Percentiles rank a stretch among this genome's conserved stretches.
These are phyloP conservation scores for Eucalyptus viminalis DNA, from an alignment of 345 rosid genomes.

Conservation along the genomic window DNA sequence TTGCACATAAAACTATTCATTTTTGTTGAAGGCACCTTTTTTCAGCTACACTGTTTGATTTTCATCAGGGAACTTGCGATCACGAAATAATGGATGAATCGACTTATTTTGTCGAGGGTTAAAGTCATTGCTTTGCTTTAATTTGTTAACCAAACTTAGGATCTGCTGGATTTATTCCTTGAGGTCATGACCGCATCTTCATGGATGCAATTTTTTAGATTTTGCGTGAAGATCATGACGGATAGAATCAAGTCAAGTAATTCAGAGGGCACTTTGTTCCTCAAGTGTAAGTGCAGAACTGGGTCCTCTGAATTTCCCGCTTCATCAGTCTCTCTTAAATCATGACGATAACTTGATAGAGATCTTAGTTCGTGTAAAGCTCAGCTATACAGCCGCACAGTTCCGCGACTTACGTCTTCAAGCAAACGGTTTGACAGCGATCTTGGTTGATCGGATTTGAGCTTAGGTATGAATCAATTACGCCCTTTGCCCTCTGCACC, in stretches of 20 bases:
- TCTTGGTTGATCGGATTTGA: not conserved
- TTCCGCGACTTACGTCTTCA: not conserved
- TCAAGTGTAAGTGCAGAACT: not conserved
- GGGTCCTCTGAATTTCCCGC: not conserved
- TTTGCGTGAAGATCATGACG: not conserved
- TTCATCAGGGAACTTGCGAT: not conserved
- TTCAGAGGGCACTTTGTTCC: not conserved
- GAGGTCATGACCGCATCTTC: too few relatives aligned
- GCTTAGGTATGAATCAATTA: not conserved
- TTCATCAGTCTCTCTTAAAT: not conserved
- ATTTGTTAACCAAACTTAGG: too few relatives aligned
- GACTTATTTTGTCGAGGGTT: too few relatives aligned
- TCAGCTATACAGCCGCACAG: not conserved
- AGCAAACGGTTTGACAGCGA: not conserved
- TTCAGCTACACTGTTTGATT: not conserved
- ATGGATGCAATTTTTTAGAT: too few relatives aligned
- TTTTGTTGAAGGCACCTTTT: not conserved
- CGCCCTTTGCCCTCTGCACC: not conserved
- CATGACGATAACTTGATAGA: too few relatives aligned
- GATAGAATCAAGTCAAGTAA: not conserved
- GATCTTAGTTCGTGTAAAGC: not conserved
- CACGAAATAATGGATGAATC: not conserved
- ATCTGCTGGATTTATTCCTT: too few relatives aligned
- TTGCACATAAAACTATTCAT: not conserved
- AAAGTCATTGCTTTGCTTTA: too few relatives aligned